Percentiles rank a stretch among this genome's conserved stretches.
Evolutionary conservation across 108 stramenopile genomes (phyloP).

Genomic region (Cylindrotheca closterium): DNA sequence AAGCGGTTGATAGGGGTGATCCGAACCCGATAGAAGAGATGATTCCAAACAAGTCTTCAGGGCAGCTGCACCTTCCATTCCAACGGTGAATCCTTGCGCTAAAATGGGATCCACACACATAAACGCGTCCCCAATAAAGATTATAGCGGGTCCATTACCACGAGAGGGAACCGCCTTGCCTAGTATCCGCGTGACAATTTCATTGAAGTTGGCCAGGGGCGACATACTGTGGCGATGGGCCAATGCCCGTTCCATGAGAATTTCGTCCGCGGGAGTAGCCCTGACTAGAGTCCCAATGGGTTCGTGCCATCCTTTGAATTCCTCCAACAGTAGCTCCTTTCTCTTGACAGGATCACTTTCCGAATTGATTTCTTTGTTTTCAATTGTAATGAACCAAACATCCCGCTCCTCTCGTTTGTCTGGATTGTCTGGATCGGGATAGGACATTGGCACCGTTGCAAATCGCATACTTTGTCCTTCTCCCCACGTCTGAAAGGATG

Average conservation of each 20-base stretch:
- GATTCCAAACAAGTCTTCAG: constrained; percentile 42
- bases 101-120: constrained; percentile 90
- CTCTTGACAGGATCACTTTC: constrained; percentile 52
- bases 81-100: constrained; percentile 86
- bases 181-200: constrained; percentile 25
- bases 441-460: constrained; percentile 79
- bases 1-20: constrained; percentile 11
- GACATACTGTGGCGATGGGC: constrained; percentile 65
- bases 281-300: constrained; percentile 71
- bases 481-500: constrained; percentile 88
- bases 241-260: constrained; percentile 73
- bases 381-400: constrained; percentile 88
- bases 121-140: constrained; percentile 78
- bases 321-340: constrained; percentile 53
- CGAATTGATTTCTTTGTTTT: constrained; percentile 42
- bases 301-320: constrained; percentile 81
- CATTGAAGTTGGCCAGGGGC: constrained; percentile 70
- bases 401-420: constrained; percentile 42
- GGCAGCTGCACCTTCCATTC: constrained; percentile 79
- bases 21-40: constrained; percentile 4
- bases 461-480: constrained; percentile 73
- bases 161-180: constrained; percentile 11
- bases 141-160: constrained; percentile 65
- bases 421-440: constrained; percentile 7
- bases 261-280: constrained; percentile 77